Base-by-base conservation (phyloP, 164 flowering plant species). In the Buxus sempervirens region DNA sequence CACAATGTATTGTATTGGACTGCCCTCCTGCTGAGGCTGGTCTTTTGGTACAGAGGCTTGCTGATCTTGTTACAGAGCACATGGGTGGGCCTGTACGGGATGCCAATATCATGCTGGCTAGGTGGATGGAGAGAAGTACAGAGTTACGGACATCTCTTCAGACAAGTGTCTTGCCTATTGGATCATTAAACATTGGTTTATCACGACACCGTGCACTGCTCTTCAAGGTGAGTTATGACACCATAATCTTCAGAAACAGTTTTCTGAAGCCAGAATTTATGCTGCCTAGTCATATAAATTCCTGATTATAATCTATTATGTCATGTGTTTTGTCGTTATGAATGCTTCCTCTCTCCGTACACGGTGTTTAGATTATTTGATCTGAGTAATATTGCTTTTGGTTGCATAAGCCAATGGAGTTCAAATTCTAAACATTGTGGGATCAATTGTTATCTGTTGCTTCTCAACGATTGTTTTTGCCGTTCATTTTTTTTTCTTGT, bases 21-120 rank as follows among this genome's bases (percentile, higher is more conserved):
- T 87, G 82, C 75, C 79, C 90, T 68, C 72, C 80, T 49, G 64
- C 84, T 24, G 78, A 85, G 65, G 83, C 86, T 68, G 75, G 77
- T 60, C 27, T 84, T 49, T 75, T 91, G 77, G 92, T 84, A 36
- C 90, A 87, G 70, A 83, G 90, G 81, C 84, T 96, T 65, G 93
- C 99, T 70, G 99, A 96, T 63, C 84, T 96, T 64, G 97, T 96
- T 54, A 88, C 87, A 5, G 90, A 80, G 54, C 95, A 93, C 72
- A 86, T 96, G 96, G 99, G 99, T 80, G 99, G 98, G 19, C 90
- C 97, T 32, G 98, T 90, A 24, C 81, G 77, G 80, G 96, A 96
- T 88, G 93, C 96, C 69, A 88, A 81, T 80, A 67, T 87, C 25
- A 83, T 88, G 76, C 54, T 86, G 73, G 92, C 92, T 0, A 86